These are phyloP conservation scores for Verticillium zaregamsianum DNA, from an alignment of 2,329 filamentous ascomycete genomes.

Conservation along the genomic window DNA sequence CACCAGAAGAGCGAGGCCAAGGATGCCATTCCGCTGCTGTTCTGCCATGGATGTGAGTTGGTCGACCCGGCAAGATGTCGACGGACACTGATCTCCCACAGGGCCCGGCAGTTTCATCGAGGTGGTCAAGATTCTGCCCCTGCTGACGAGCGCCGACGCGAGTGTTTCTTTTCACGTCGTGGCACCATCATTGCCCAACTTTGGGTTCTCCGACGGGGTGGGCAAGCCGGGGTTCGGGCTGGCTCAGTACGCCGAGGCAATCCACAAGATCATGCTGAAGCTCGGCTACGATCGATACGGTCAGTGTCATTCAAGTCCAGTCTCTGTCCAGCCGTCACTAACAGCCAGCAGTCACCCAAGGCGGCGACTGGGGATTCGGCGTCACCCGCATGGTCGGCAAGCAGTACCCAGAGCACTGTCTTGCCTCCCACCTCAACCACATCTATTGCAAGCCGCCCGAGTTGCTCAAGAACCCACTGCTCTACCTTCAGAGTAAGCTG, in stretches of 20 bases:
- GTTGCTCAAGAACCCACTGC: conserved; percentile 46
- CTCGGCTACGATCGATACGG: conserved; percentile 62
- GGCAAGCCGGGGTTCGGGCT: conserved; percentile 24
- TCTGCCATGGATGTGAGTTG: conserved; percentile 58
- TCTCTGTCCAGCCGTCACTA: background rate
- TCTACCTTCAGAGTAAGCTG: conserved; percentile 52
- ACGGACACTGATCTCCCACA: background rate
- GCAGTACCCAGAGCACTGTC: conserved; percentile 52
- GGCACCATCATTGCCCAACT: conserved; percentile 53
- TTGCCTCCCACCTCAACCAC: conserved; percentile 60
- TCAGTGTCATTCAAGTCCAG: conserved; percentile 15
- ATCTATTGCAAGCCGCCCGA: conserved; percentile 42
- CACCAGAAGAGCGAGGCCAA: conserved; percentile 48
- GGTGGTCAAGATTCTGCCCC: conserved; percentile 56
- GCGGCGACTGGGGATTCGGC: conserved; percentile 68
- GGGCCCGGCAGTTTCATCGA: conserved; percentile 68
- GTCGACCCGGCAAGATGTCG: background rate
- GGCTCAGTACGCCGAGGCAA: conserved; percentile 42
- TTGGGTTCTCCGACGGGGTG: conserved; percentile 41
- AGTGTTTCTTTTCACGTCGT: conserved; percentile 50
- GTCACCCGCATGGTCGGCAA: conserved; percentile 60
- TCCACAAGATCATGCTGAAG: conserved; percentile 64
- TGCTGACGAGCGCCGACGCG: conserved; percentile 29
- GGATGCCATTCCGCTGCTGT: conserved; percentile 59
- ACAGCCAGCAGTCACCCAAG: conserved; percentile 44